These are phyloP conservation scores for Cordyceps cateniannulata DNA, from an alignment of 2,329 filamentous ascomycete species.

Conservation along the genomic window DNA sequence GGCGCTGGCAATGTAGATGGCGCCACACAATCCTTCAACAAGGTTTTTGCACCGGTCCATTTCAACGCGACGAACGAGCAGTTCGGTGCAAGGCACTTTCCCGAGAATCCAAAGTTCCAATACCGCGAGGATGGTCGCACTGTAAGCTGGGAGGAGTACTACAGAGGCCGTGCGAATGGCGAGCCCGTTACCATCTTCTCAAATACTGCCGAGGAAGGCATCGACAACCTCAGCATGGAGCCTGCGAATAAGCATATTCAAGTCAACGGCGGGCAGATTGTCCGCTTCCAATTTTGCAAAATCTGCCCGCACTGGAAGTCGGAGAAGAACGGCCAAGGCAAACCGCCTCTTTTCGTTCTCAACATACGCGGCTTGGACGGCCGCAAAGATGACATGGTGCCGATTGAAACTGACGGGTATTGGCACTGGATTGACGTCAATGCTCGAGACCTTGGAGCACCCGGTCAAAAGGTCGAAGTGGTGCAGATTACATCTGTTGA, in stretches of 20 bases:
- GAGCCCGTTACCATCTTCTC: conserved; percentile 42
- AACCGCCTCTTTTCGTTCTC: conserved; percentile 63
- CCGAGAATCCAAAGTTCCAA: conserved; percentile 59
- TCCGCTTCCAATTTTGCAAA: conserved; percentile 76
- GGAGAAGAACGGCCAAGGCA: conserved; percentile 59
- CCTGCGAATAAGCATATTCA: conserved; percentile 49
- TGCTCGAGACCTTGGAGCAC: conserved; percentile 56
- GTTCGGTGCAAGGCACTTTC: conserved; percentile 78
- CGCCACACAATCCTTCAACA: conserved; percentile 22
- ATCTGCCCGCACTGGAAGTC: conserved; percentile 78
- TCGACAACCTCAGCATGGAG: conserved; percentile 52
- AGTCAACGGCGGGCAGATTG: conserved; percentile 46
- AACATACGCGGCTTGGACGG: conserved; percentile 61
- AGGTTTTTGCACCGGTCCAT: conserved; percentile 56
- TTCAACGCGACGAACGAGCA: conserved; percentile 64
- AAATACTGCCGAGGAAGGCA: conserved; percentile 41
- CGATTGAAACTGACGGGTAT: conserved; percentile 70
- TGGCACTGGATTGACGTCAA: conserved; percentile 78
- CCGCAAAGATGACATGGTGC: conserved; percentile 58
- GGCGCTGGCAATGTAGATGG: conserved; percentile 67
- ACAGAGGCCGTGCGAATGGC: conserved; percentile 50
- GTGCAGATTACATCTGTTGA: conserved; percentile 51
- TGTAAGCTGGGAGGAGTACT: conserved; percentile 77
- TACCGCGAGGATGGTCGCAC: conserved; percentile 66
- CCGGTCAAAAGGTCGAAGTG: conserved; percentile 62